These are phyloP conservation scores for Casuarina cunninghamiana DNA, from an alignment of 306 rosid species.

Conservation along the genomic window DNA sequence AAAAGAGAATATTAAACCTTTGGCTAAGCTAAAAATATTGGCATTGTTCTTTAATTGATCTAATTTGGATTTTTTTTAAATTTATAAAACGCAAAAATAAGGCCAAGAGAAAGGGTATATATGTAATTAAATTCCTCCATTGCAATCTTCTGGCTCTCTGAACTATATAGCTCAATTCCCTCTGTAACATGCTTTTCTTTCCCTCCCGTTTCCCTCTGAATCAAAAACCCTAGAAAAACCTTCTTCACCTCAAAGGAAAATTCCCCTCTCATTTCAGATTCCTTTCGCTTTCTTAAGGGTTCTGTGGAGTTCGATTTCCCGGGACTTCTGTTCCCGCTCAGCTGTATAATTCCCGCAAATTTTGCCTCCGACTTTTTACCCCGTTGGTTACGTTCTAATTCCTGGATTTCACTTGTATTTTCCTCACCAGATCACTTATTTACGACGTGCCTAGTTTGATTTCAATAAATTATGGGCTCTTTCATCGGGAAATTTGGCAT, in stretches of 20 bases:
- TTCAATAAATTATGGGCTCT: neutral
- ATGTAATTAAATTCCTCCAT: neutral
- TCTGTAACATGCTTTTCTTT: neutral
- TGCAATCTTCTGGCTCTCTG: constrained; percentile 2
- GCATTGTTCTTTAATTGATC: neutral
- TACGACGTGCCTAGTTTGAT: neutral
- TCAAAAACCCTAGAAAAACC: constrained; percentile 44
- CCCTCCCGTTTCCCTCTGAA: constrained; percentile 7
- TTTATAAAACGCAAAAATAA: neutral
- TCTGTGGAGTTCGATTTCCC: constrained; percentile 15
- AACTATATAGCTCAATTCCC: neutral
- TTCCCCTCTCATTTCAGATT: constrained; percentile 9
- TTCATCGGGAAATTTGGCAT: constrained; percentile 5
- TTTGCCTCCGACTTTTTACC: constrained; percentile 2
- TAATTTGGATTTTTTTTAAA: neutral
- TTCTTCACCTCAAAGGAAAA: neutral
- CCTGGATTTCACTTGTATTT: neutral
- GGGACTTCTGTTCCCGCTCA: constrained; percentile 15
- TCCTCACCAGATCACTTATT: constrained; percentile 1
- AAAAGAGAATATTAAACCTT: no score
- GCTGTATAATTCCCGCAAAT: constrained; percentile 17
- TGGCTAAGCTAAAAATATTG: neutral
- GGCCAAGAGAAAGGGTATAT: constrained; percentile 9
- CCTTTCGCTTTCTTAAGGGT: constrained; percentile 12
- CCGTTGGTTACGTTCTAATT: constrained; percentile 2